A percentile compares a stretch with the other conserved stretches of the same genome.
These are phyloP conservation scores for Hortiboletus flavorubellus DNA, from an alignment of 768 basidiomycete genomes.

Conservation along the genomic window DNA sequence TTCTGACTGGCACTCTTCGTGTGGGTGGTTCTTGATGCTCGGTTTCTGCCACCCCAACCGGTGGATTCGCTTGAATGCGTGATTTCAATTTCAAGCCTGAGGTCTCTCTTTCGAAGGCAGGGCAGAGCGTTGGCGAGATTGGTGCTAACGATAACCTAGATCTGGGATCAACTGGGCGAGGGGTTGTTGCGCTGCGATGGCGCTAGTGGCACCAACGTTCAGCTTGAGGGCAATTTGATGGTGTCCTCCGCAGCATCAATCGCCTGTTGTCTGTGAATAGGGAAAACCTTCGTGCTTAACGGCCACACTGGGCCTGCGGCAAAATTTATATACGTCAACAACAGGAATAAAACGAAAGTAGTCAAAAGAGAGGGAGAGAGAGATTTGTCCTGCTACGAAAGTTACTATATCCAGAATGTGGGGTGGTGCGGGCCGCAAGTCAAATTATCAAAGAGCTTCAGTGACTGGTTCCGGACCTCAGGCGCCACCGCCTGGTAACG, in stretches of 20 bases:
- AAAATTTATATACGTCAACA: background rate
- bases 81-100: constrained; percentile 4
- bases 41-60: background rate
- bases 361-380: background rate
- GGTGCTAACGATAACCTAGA: constrained; percentile 12
- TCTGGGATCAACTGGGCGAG: constrained; percentile 2
- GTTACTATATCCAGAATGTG: constrained; percentile 11
- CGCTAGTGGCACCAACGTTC: background rate
- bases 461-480: too few species aligned
- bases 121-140: background rate
- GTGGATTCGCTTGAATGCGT: background rate
- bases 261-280: background rate
- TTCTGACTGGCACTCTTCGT: background rate
- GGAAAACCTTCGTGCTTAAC: background rate
- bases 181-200: constrained; percentile 5
- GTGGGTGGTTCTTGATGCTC: background rate
- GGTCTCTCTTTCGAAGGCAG: background rate
- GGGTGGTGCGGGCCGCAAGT: constrained; percentile 18
- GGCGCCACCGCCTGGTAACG: background rate
- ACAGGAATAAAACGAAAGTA: background rate
- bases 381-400: background rate
- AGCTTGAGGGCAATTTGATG: too few species aligned
- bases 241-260: background rate
- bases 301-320: background rate
- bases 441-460: constrained; percentile 29